Percentiles rank a stretch among this genome's conserved stretches.
phyloP scores from a whole-genome alignment of 441 rosid genomes.

The Cnidoscolus chayamansa region DNA sequence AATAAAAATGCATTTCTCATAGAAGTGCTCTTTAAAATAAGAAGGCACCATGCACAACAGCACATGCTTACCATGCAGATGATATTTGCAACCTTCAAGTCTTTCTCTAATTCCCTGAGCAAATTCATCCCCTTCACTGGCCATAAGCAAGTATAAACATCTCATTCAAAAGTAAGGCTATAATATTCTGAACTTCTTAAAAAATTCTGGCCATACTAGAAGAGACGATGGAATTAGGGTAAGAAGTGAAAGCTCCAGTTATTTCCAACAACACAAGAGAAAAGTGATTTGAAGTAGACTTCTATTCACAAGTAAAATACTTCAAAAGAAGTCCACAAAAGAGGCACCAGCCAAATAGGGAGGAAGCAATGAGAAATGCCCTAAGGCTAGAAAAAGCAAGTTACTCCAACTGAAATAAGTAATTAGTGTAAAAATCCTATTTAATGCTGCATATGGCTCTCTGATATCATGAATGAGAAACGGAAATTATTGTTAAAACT shows the following conservation, averaged over 20 bases:
- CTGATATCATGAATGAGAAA: constrained; percentile 5
- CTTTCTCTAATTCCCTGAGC: constrained; percentile 95
- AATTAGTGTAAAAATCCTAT: neutral
- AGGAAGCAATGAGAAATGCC: neutral
- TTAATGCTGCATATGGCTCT: no score
- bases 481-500: neutral
- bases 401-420: neutral
- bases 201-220: constrained; percentile 3
- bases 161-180: constrained; percentile 23
- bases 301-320: constrained; percentile 1
- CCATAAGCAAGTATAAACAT: constrained; percentile 51
- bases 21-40: constrained; percentile 4
- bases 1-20: constrained; percentile 9
- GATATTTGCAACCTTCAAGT: constrained; percentile 91
- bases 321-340: neutral
- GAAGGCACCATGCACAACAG: constrained; percentile 8
- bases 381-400: neutral
- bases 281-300: neutral
- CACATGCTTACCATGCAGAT: constrained; percentile 76
- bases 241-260: neutral
- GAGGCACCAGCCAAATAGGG: neutral
- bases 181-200: constrained; percentile 13
- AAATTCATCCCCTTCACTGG: constrained; percentile 99
- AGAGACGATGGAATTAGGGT: constrained; percentile 5
- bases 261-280: neutral